Evolutionary conservation across 352 stramenopile species (phyloP).

Genomic region (Phytophthora hibernalis): DNA sequence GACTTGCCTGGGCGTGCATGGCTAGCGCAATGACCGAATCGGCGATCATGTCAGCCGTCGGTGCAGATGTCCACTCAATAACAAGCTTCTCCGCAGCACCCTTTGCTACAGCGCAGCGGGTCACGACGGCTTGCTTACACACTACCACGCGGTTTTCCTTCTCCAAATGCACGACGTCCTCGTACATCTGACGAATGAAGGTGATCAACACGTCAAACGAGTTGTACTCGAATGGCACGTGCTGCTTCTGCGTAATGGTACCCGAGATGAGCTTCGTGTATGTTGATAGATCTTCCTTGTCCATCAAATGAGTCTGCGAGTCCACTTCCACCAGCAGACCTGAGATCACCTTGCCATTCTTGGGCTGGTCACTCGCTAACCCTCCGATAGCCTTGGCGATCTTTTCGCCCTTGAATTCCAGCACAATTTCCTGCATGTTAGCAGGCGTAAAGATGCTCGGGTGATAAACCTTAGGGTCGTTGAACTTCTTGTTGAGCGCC

Average conservation of each 20-base stretch:
- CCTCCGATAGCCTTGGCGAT: conserved; percentile 88
- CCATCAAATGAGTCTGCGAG: conserved; percentile 86
- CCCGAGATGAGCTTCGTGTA: conserved; percentile 88
- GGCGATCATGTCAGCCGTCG: conserved; percentile 96
- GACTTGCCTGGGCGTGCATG: conserved; percentile 93
- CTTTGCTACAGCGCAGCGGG: conserved; percentile 44
- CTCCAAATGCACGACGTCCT: conserved; percentile 65
- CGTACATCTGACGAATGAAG: conserved; percentile 89
- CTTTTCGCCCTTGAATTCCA: conserved; percentile 91
- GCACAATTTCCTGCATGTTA: conserved; percentile 89
- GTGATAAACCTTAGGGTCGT: conserved; percentile 87
- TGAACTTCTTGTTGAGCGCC: conserved; percentile 91
- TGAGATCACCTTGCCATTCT: conserved; percentile 82
- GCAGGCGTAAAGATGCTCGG: conserved; percentile 84
- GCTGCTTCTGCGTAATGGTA: conserved; percentile 85
- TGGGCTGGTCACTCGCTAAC: conserved; percentile 71
- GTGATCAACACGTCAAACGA: conserved; percentile 83
- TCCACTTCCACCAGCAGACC: conserved; percentile 89
- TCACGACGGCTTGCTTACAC: conserved; percentile 77
- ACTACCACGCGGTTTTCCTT: conserved; percentile 73
- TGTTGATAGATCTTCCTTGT: conserved; percentile 84
- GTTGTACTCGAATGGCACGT: conserved; percentile 82
- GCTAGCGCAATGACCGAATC: conserved; percentile 96
- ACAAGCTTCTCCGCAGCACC: conserved; percentile 55
- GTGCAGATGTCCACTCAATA: conserved; percentile 90